Conservation (phyloP, 768 basidiomycete species). For the Leucosporidium yakuticum region DNA sequence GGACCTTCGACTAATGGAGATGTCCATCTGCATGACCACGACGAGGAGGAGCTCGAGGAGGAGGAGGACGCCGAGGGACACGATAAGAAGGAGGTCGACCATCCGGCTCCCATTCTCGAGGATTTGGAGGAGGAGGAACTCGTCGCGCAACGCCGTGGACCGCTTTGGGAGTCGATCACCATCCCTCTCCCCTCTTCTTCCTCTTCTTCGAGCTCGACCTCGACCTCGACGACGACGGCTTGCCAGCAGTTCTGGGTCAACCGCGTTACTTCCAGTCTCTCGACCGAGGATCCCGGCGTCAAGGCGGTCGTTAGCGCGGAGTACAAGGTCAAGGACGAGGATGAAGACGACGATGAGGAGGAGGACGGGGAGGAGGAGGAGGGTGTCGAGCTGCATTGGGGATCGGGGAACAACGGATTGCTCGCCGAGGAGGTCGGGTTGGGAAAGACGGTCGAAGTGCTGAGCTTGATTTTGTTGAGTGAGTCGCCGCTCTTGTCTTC, state of each 20-base stretch:
- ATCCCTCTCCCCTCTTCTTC: not conserved
- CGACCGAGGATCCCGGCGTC: not conserved
- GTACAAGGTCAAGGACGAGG: conserved; percentile 7
- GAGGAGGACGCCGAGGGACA: not conserved
- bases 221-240: no score
- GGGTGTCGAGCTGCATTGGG: conserved; percentile 15
- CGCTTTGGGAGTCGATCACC: conserved; percentile 20
- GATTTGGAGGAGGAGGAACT: not conserved
- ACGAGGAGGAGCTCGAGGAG: not conserved
- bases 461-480: conserved; percentile 42
- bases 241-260: conserved; percentile 33
- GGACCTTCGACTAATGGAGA: not conserved
- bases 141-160: conserved; percentile 4
- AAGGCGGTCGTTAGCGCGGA: not conserved
- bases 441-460: conserved; percentile 48
- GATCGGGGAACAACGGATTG: conserved; percentile 39
- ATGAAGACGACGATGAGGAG: conserved; percentile 8
- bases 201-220: not conserved
- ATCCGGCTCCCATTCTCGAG: not conserved
- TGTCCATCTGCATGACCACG: not conserved
- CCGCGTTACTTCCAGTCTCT: conserved; percentile 2
- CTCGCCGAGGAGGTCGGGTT: conserved; percentile 49
- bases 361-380: conserved; percentile 12
- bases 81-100: not conserved
- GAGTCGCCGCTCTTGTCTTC: conserved; percentile 27